Evolutionary conservation across 306 rosid species (phyloP), one percentile per base, ranked within the genome.

Genomic region (Pterocarpus macrocarpus): DNA sequence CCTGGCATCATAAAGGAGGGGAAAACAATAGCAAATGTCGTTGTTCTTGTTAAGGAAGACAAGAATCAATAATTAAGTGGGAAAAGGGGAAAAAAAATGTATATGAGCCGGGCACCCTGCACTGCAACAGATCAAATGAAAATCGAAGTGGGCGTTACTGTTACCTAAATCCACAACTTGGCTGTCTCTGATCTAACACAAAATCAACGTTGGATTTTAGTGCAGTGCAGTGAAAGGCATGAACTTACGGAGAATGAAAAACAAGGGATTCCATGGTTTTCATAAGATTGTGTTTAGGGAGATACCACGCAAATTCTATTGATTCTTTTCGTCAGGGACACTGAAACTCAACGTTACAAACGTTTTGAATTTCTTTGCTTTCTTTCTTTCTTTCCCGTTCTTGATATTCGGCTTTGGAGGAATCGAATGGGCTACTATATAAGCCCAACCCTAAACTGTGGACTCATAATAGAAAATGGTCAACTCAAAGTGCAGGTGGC

Each of bases 161-260:
- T 78, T 56, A 67, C 69, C 69, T 30, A 30, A 77, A 64, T 47
- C 59, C 22, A 47, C 22, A 13, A 71, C 30, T 33, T 66, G 57
- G 39, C 28, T 66, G 75, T 77, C 28, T 77, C 16, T 53, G 73
- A 36, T 66, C 12, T 17, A 39, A 69, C 50, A 12, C 9, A 44
- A 78, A 43, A 69, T 5, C 49, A n/a, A n/a, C 1, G n/a, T 4
- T 72, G 35, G 52, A n/a, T 35, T 50, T 53, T 45, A 30, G 5
- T 14, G 75, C 4, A 4, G 62, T 35, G 82, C 32, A 32, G 76
- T 10, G 28, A 33, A 15, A 57, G 77, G 58, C 39, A 79, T 45
- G 1, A 59, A 17, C 50, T 50, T 16, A 36, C 33, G 30, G 53
- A 50, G 73, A 64, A 64, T 9, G 64, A 77, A 66, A 52, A 38